Evolutionary conservation across 768 basidiomycete species (phyloP).

Genomic region (Hebeloma cylindrosporum): DNA sequence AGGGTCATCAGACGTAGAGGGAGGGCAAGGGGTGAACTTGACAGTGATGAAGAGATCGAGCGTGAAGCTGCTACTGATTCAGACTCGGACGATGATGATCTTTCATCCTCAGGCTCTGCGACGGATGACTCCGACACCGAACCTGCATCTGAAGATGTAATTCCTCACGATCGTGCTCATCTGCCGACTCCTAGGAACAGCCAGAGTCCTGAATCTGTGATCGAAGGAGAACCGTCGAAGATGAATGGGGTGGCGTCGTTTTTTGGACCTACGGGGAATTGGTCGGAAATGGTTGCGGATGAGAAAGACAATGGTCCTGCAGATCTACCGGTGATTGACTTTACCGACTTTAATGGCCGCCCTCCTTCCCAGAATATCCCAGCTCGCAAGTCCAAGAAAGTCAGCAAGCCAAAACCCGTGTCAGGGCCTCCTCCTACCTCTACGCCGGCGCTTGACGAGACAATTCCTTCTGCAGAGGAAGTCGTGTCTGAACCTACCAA

Average conservation of each 20-base stretch:
- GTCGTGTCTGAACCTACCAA: conserved; percentile 17
- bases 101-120: conserved; percentile 56
- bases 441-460: conserved; percentile 9
- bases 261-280: conserved; percentile 55
- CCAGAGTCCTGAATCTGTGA: conserved; percentile 50
- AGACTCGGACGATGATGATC: conserved; percentile 58
- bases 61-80: conserved; percentile 72
- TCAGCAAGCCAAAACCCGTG: conserved; percentile 35
- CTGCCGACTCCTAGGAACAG: conserved; percentile 69
- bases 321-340: conserved; percentile 79
- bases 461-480: conserved; percentile 22
- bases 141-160: conserved; percentile 63
- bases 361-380: conserved; percentile 30
- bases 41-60: conserved; percentile 78
- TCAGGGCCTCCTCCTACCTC: conserved; percentile 30
- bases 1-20: conserved; percentile 61
- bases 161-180: conserved; percentile 48
- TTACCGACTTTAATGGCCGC: conserved; percentile 58
- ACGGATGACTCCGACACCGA: conserved; percentile 71
- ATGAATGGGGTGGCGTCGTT: conserved; percentile 45
- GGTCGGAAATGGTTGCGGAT: conserved; percentile 86
- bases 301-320: conserved; percentile 63
- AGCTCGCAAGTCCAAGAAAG: conserved; percentile 44
- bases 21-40: conserved; percentile 54
- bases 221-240: conserved; percentile 28